phyloP scores from a whole-genome alignment of 192 early-diverging fungal genomes.

The Coemansia sp. region DNA sequence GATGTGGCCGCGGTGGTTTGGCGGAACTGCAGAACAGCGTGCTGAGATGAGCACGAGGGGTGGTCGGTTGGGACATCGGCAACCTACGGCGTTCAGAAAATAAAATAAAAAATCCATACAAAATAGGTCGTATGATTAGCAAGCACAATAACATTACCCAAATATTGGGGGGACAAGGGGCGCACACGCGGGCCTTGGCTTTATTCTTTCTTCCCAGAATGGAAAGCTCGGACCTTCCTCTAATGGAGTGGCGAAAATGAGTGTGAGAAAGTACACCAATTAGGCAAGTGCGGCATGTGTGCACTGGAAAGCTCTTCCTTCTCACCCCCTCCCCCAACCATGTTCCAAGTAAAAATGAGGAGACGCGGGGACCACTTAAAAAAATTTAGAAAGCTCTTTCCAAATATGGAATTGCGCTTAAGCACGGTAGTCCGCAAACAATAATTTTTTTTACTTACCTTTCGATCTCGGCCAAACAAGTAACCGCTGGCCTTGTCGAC shows the following conservation, averaged over 20 bases:
- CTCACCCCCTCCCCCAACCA: background rate
- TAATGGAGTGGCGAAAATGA: slow-evolving; percentile 2
- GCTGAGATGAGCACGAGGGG: slow-evolving; percentile 92
- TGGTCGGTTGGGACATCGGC: slow-evolving; percentile 95
- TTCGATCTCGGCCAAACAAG: slow-evolving; percentile 82
- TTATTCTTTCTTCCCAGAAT: background rate
- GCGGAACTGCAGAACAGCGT: slow-evolving; percentile 89
- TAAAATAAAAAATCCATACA: background rate
- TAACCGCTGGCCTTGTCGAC: slow-evolving; percentile 85
- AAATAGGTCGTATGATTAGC: background rate
- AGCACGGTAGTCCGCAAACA: slow-evolving; percentile 1
- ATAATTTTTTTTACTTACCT: slow-evolving; percentile 41
- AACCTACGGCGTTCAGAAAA: slow-evolving; percentile 54
- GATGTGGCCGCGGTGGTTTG: slow-evolving; percentile 48
- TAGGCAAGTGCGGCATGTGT: slow-evolving; percentile 2
- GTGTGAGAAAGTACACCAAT: slow-evolving; percentile 18
- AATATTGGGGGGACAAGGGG: background rate
- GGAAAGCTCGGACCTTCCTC: slow-evolving; percentile 6
- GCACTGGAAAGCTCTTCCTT: background rate
- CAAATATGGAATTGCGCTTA: background rate
- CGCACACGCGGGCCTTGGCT: background rate
- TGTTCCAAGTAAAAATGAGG: background rate
- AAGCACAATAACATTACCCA: background rate
- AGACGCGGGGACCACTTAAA: slow-evolving; percentile 3
- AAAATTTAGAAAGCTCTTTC: background rate